Percentiles rank a stretch among this genome's conserved stretches.
phyloP scores from a whole-genome alignment of 2,329 filamentous ascomycete genomes.

The Cryphonectria naterciae region DNA sequence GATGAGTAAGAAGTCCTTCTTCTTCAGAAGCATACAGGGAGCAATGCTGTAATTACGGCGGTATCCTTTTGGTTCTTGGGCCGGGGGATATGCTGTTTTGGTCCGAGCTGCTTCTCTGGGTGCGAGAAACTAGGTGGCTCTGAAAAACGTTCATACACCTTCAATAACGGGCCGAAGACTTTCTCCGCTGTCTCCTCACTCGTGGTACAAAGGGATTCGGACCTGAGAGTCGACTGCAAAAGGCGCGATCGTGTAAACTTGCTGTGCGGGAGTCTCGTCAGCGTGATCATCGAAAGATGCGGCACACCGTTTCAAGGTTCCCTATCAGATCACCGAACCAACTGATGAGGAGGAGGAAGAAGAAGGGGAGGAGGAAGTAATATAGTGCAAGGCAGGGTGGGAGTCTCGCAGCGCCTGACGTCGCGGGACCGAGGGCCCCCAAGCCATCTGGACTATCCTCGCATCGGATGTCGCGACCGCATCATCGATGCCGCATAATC shows the following conservation, averaged over 20 bases:
- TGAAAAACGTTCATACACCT: rapidly evolving
- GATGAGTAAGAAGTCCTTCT: not conserved
- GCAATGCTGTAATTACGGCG: not conserved
- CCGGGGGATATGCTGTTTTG: not conserved
- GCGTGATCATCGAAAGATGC: not conserved
- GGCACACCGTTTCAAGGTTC: not conserved
- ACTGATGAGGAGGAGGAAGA: too few species aligned
- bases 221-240: not conserved
- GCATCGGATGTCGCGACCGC: not conserved
- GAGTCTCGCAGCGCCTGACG: not conserved
- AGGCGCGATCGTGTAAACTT: not conserved
- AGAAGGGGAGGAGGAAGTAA: not conserved
- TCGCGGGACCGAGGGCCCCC: constrained; percentile 3
- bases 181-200: not conserved
- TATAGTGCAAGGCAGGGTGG: not conserved
- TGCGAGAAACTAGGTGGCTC: not conserved
- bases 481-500: not conserved
- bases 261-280: not conserved
- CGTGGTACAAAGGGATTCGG: not conserved
- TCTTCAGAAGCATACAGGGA: not conserved
- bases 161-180: not conserved
- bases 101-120: not conserved
- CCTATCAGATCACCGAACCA: not conserved
- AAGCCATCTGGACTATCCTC: constrained; percentile 10
- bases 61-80: not conserved